Evolutionary conservation across 2,329 filamentous ascomycete species (phyloP).

Genomic region (Aspergillus calidoustus): DNA sequence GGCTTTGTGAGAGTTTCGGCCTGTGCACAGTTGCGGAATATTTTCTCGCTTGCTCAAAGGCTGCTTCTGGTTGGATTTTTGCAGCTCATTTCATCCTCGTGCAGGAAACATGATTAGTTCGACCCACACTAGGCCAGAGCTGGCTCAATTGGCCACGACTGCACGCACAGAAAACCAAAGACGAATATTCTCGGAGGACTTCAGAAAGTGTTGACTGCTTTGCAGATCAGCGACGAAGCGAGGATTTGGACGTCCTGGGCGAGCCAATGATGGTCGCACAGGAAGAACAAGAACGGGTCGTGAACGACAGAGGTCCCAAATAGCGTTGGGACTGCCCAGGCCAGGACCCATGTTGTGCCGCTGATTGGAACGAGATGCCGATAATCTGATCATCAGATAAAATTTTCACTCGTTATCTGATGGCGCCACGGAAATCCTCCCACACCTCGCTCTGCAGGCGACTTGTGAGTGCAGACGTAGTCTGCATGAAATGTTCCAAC

Average conservation of each 20-base stretch:
- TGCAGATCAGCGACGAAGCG: conserved; percentile 5
- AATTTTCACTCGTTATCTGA: conserved; percentile 31
- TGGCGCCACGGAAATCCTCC: conserved; percentile 24
- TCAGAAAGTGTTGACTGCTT: background rate
- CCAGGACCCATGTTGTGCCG: conserved; percentile 3
- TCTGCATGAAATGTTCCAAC: background rate
- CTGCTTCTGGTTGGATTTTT: background rate
- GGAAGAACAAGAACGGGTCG: conserved; percentile 1
- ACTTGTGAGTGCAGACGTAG: background rate
- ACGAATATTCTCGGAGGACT: background rate
- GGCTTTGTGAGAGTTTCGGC: background rate
- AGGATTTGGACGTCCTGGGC: background rate
- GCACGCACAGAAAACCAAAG: background rate
- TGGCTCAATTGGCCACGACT: background rate
- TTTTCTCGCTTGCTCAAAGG: background rate
- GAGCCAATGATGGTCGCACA: background rate
- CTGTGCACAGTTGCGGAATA: background rate
- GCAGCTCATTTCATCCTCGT: conserved; percentile 8
- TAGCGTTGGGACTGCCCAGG: conserved; percentile 2
- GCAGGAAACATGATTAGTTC: background rate
- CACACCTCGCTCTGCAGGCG: background rate
- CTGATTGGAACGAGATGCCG: conserved; percentile 10
- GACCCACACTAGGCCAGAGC: conserved; percentile 7
- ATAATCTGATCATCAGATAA: conserved; percentile 35
- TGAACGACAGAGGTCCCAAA: conserved; percentile 3